phyloP scores from a whole-genome alignment of 2,329 filamentous ascomycete genomes.

The Pyrenophora teres region DNA sequence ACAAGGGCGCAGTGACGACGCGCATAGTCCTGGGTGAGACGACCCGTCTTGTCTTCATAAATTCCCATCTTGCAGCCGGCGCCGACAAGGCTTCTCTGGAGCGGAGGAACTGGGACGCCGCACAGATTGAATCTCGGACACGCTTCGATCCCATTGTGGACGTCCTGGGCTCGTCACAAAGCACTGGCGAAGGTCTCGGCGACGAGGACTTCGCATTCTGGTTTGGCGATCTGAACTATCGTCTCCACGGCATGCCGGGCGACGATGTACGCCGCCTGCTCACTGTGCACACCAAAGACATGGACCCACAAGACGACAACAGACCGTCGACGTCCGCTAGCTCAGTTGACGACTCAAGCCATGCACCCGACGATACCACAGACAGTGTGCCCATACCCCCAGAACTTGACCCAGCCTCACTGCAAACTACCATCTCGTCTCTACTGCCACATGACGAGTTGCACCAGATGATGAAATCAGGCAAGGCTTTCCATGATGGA shows the following conservation, averaged over 20 bases:
- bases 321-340: conserved; percentile 25
- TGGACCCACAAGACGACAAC: conserved; percentile 34
- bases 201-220: conserved; percentile 95
- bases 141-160: conserved; percentile 76
- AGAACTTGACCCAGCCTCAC: conserved; percentile 76
- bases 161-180: conserved; percentile 64
- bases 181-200: conserved; percentile 70
- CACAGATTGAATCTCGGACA: conserved; percentile 75
- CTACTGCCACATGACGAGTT: conserved; percentile 91
- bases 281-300: conserved; percentile 81
- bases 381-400: conserved; percentile 45
- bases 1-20: conserved; percentile 87
- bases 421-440: conserved; percentile 87
- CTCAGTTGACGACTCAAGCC: conserved; percentile 24
- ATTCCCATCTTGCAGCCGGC: conserved; percentile 89
- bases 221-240: conserved; percentile 96
- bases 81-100: conserved; percentile 77
- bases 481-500: conserved; percentile 86
- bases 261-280: conserved; percentile 87
- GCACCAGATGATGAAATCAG: conserved; percentile 69
- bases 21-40: conserved; percentile 87
- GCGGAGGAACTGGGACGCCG: conserved; percentile 85
- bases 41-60: conserved; percentile 85
- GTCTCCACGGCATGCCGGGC: conserved; percentile 83
- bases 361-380: conserved; percentile 17